Base-by-base conservation (phyloP, 768 basidiomycete genomes). In the Kwoniella heveanensis region DNA sequence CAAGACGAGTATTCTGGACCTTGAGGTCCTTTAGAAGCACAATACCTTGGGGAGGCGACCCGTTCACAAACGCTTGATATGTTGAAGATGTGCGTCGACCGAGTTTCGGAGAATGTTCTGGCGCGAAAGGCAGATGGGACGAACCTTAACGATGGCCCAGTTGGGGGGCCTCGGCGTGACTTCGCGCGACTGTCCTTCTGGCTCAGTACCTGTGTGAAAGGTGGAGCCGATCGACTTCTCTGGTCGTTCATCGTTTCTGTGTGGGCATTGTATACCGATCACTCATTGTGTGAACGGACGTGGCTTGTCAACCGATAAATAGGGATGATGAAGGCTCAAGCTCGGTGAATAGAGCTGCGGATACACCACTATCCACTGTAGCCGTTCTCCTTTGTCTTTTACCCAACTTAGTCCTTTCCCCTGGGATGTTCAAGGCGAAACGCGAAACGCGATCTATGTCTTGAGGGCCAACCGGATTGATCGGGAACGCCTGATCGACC, bases 191-290 rank as follows among this genome's bases (percentile, higher is more conserved):
- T n/a, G n/a, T n/a, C n/a, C n/a, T n/a, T n/a, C n/a, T 9, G 8
- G 39, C 39, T 17, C n/a, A n/a, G 39, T 44, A 44, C 39, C 39
- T 44, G 39, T 44, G 19, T 44, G 39, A 44, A 44, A 44, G 39
- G 17, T 44, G 39, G 39, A 44, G 39, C 17, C 39, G 39, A 44
- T 9, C 13, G 32, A 6, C 5, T 32, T 32, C 7, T 5, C 13
- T 32, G 32, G 5, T 13, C 13, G 13, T 32, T 13, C 13, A 32
- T 32, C 32, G 32, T 6, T 32, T 32, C 7, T 32, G 32, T 32
- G 32, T 32, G 32, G 5, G 13, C 5, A 13, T 5, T 32, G 32
- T n/a, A n/a, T n/a, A 32, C 13, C 32, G 32, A 32, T 32, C 32
- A 6, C 32, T 6, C 5, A 13, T 32, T 32, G 32, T 32, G 32